phyloP scores from a whole-genome alignment of 1,284 basidiomycete species.

The Meira miltonrushii region DNA sequence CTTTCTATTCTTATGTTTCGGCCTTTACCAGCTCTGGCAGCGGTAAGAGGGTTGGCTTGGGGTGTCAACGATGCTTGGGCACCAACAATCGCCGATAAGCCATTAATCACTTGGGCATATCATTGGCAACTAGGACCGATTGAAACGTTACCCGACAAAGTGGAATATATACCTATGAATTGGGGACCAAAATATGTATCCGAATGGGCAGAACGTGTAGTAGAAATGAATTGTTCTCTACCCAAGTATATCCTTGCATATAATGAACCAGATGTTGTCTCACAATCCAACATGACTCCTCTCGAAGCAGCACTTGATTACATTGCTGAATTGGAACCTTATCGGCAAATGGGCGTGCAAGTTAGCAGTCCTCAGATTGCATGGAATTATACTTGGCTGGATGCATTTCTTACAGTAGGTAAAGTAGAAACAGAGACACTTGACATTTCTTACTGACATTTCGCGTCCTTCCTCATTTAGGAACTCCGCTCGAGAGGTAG shows the following conservation, averaged over 20 bases:
- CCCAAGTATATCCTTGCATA: constrained; percentile 34
- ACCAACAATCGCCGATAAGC: background rate
- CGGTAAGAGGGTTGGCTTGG: background rate
- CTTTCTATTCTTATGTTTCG: no score
- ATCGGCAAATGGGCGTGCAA: constrained; percentile 34
- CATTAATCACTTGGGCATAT: no score
- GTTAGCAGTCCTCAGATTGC: constrained; percentile 46
- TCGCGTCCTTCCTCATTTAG: constrained; percentile 17
- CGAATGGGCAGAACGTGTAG: constrained; percentile 36
- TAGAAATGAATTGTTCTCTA: constrained; percentile 19
- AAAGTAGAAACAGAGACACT: no score
- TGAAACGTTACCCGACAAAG: constrained; percentile 21
- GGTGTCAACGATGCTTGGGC: background rate
- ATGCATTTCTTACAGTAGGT: constrained; percentile 18
- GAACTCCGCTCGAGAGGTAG: constrained; percentile 33
- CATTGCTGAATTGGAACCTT: constrained; percentile 42
- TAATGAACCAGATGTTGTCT: constrained; percentile 46
- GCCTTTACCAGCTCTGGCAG: background rate
- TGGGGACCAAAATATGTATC: constrained; percentile 37
- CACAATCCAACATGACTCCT: constrained; percentile 34
- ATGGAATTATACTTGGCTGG: constrained; percentile 44
- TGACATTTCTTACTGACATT: no score
- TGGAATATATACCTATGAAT: constrained; percentile 45
- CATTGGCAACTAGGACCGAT: constrained; percentile 26
- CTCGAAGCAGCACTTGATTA: constrained; percentile 33